Base-by-base conservation (phyloP, 768 basidiomycete genomes). In the Imleria badia region DNA sequence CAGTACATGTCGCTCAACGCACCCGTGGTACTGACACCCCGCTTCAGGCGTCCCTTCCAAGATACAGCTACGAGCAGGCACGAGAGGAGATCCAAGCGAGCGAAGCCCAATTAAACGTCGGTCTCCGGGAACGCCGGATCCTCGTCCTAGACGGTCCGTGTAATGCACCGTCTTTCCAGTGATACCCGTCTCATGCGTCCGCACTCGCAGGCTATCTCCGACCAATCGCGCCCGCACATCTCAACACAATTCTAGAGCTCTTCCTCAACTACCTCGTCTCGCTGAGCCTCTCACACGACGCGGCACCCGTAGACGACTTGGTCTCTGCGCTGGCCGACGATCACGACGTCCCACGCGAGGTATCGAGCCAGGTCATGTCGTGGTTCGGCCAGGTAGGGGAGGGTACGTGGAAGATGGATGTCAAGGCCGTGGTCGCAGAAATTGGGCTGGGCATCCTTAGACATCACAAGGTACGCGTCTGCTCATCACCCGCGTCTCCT, bases 381-480 rank as follows among this genome's bases (percentile, higher is more conserved):
- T 95, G 95, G 87, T 98, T 96, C 60, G 94, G 93, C 15, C 73
- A 76, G 5, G 68, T 86, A 5, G 62, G 71, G 15, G 75, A 75
- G 17, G 82, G 75, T 4, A 71, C 69, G 40, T 94, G 93, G 91
- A 77, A 66, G 39, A 82, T 89, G 79, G 78, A 94, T 51, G 76
- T 79, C 31, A 69, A 74, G 6, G 76, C 75, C 3, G 74, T 91
- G 15, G 79, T 94, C 8, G 81, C 76, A 56, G 87, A 95, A 66
- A 74, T 96, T 15, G 96, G 95, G 1, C 60, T 91, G 47, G 87
- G 87, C 0, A 75, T 95, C 23, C 70, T 98, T 50, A 75, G 85
- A 40, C 74, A 77, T 19, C 71, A 87, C 66, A 81, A 76, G 71
- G 89, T 87, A 57, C 29, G 61, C 54, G 22, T 29, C 6, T 19